Conservation (phyloP, 2,329 filamentous ascomycete species). For the Pseudogymnoascus sp. region DNA sequence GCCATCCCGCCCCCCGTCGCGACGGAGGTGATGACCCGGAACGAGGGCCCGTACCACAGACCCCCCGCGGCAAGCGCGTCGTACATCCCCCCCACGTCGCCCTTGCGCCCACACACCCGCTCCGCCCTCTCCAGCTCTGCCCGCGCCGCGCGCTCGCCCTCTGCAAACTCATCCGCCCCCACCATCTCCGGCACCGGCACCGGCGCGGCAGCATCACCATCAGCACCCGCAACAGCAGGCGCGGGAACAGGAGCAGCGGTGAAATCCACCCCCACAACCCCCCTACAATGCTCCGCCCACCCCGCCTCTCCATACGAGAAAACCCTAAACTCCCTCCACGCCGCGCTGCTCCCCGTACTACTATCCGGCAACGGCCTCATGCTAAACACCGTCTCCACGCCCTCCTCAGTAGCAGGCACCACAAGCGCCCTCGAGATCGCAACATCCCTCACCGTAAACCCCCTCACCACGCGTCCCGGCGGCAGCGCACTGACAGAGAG, state of each 20-base stretch:
- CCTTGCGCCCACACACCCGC: not conserved
- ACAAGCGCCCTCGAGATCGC: slow-evolving; percentile 37
- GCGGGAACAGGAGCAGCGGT: slow-evolving; percentile 32
- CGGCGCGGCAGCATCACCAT: not conserved
- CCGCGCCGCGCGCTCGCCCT: slow-evolving; percentile 18
- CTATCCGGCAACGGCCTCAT: slow-evolving; percentile 36
- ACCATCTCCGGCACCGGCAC: not conserved
- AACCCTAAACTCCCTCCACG: slow-evolving; percentile 49
- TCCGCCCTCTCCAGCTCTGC: slow-evolving; percentile 21
- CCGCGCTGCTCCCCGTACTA: slow-evolving; percentile 33
- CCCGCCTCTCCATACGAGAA: slow-evolving; percentile 44
- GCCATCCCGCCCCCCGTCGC: slow-evolving; percentile 29
- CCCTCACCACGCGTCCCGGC: slow-evolving; percentile 19
- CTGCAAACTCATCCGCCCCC: not conserved
- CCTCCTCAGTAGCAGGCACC: slow-evolving; percentile 34
- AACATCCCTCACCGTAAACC: slow-evolving; percentile 40
- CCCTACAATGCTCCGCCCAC: slow-evolving; percentile 50
- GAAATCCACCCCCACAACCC: slow-evolving; percentile 35
- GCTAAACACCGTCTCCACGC: slow-evolving; percentile 38
- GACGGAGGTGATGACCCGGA: slow-evolving; percentile 42
- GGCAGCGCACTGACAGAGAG: not conserved
- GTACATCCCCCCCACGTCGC: slow-evolving; percentile 31
- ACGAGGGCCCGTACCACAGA: slow-evolving; percentile 41
- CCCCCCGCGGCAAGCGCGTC: slow-evolving; percentile 37
- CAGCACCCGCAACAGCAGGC: slow-evolving; percentile 24